Conservation (phyloP, 2,329 filamentous ascomycete species). For the Diaporthe amygdali region DNA sequence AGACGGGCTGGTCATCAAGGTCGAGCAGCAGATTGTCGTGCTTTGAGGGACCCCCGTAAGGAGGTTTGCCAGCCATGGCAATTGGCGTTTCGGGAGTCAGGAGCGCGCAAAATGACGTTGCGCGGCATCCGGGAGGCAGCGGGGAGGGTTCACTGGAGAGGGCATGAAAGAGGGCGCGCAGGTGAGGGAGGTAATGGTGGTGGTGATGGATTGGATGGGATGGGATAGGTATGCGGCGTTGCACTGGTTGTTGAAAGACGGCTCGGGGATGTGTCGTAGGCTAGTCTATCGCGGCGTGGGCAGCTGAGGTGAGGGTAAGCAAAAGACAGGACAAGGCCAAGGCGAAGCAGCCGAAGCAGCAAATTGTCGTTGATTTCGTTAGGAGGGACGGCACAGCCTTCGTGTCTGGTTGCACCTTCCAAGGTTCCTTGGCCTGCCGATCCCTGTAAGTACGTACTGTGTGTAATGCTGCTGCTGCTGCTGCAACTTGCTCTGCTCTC, state of each 20-base stretch:
- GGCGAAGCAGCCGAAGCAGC: background rate
- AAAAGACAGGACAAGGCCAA: too few species aligned
- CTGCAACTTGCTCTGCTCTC: background rate
- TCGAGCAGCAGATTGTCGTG: constrained; percentile 73
- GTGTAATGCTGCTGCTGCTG: too few species aligned
- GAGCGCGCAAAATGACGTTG: constrained; percentile 24
- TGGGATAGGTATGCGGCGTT: background rate
- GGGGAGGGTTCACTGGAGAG: constrained; percentile 10
- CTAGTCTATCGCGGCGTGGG: too few species aligned
- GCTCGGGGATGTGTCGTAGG: background rate
- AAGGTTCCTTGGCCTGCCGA: constrained; percentile 14
- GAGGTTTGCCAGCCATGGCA: constrained; percentile 64
- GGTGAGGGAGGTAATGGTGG: too few species aligned
- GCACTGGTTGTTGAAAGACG: background rate
- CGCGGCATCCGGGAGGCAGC: constrained; percentile 21
- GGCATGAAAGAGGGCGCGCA: constrained; percentile 7
- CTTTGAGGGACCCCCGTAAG: constrained; percentile 54
- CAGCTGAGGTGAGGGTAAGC: constrained; percentile 9
- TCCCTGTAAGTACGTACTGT: background rate
- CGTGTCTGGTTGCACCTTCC: constrained; percentile 16
- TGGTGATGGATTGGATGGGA: background rate
- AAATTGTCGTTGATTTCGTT: constrained; percentile 17
- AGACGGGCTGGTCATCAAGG: constrained; percentile 73
- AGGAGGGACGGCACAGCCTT: constrained; percentile 14
- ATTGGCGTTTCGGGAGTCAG: constrained; percentile 17